phyloP scores from a whole-genome alignment of 2,329 filamentous ascomycete genomes.

The Fusarium protoensiforme region DNA sequence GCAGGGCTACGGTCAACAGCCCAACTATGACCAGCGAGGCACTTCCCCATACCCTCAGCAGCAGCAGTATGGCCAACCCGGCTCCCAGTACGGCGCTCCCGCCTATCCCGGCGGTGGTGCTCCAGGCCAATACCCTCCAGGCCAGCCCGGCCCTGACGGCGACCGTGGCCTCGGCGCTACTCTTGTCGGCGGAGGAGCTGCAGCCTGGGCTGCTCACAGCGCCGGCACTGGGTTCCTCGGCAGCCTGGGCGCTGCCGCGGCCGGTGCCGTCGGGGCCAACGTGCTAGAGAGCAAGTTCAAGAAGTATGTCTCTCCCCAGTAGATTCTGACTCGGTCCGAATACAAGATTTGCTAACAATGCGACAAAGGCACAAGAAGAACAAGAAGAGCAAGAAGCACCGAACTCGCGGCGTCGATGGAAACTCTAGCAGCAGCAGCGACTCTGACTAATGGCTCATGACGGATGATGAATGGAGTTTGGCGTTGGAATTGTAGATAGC shows the following conservation, averaged over 20 bases:
- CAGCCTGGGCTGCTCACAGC: conserved; percentile 65
- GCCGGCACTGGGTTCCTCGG: conserved; percentile 63
- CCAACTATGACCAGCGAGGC: conserved; percentile 33
- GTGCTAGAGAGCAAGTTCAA: conserved; percentile 57
- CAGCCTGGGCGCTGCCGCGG: conserved; percentile 61
- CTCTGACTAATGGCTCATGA: conserved; percentile 39
- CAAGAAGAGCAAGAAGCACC: conserved; percentile 46
- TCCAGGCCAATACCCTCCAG: conserved; percentile 39
- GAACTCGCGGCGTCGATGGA: conserved; percentile 32
- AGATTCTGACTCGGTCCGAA: not conserved
- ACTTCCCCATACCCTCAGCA: conserved; percentile 35
- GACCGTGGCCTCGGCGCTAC: conserved; percentile 68
- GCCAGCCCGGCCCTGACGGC: conserved; percentile 48
- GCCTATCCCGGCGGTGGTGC: conserved; percentile 40
- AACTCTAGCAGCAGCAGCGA: conserved; percentile 40
- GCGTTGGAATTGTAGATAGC: conserved; percentile 4
- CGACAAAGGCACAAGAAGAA: conserved; percentile 48
- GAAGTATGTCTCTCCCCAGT: conserved; percentile 25
- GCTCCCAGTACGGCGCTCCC: conserved; percentile 32
- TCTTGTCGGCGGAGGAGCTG: conserved; percentile 63
- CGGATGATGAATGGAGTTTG: conserved; percentile 15
- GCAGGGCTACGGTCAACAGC: conserved; percentile 35
- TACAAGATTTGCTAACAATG: not conserved
- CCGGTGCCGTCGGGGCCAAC: conserved; percentile 67
- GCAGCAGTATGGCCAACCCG: conserved; percentile 36